These are phyloP conservation scores for Cornus controversa DNA, from an alignment of 148 eudicot genomes.

Conservation along the genomic window DNA sequence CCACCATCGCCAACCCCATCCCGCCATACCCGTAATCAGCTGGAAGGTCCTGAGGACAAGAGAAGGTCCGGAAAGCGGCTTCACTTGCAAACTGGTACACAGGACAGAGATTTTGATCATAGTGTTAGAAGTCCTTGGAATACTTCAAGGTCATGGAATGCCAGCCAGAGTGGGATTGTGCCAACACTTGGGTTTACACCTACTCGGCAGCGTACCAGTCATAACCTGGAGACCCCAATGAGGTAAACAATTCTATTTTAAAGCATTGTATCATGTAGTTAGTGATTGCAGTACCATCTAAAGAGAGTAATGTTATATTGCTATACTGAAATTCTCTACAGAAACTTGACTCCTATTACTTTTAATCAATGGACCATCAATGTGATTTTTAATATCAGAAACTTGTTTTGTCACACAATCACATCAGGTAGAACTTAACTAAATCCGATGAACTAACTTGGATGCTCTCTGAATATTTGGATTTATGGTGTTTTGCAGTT, in stretches of 20 bases:
- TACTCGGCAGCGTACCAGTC: constrained; percentile 16
- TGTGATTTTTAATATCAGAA: no score
- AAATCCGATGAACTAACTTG: no score
- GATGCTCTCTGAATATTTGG: not conserved
- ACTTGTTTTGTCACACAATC: no score
- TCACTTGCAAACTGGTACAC: constrained; percentile 13
- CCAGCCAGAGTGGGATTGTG: constrained; percentile 26
- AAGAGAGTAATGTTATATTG: no score
- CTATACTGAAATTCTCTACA: no score
- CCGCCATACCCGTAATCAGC: not conserved
- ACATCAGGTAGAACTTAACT: not conserved
- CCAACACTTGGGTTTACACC: constrained; percentile 27
- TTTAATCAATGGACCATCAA: no score
- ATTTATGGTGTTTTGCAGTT: constrained; percentile 23
- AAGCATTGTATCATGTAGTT: not conserved
- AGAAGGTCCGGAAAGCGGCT: constrained; percentile 17
- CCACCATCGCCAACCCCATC: constrained; percentile 26
- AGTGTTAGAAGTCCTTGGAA: constrained; percentile 42
- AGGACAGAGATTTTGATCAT: constrained; percentile 25
- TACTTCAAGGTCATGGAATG: constrained; percentile 32
- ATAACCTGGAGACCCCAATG: constrained; percentile 18
- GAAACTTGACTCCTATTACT: no score
- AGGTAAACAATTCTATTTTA: constrained; percentile 22
- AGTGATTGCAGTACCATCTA: no score
- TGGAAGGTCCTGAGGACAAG: not conserved